phyloP scores from a whole-genome alignment of 192 early-diverging fungal species.

The Coemansia biformis region DNA sequence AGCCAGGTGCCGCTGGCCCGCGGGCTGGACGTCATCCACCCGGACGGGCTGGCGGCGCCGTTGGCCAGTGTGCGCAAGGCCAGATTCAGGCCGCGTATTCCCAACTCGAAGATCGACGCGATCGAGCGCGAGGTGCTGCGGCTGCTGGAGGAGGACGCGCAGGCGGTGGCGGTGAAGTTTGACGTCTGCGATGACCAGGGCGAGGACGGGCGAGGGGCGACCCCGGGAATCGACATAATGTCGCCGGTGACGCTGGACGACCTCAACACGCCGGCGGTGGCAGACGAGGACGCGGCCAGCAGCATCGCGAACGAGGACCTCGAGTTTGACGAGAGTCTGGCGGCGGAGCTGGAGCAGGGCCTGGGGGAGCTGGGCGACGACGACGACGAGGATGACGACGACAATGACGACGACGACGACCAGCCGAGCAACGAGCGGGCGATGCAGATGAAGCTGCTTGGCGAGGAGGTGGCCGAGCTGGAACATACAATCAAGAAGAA shows the following conservation, averaged over 20 bases:
- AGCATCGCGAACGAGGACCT: constrained; percentile 44
- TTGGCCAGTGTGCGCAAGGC: constrained; percentile 23
- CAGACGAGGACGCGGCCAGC: constrained; percentile 33
- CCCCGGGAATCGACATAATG: constrained; percentile 38
- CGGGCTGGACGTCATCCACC: constrained; percentile 23
- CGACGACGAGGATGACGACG: constrained; percentile 26
- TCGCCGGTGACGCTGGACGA: constrained; percentile 42
- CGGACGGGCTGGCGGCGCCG: constrained; percentile 27
- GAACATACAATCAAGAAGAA: constrained; percentile 35
- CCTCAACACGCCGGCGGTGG: constrained; percentile 30
- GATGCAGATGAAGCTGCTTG: constrained; percentile 35
- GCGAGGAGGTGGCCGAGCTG: constrained; percentile 39
- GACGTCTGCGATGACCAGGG: constrained; percentile 27
- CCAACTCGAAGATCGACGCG: constrained; percentile 17
- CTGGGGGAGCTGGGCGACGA: constrained; percentile 35
- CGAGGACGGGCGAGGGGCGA: constrained; percentile 26
- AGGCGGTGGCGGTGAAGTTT: constrained; percentile 38
- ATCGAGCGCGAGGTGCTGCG: constrained; percentile 38
- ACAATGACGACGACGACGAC: constrained; percentile 24
- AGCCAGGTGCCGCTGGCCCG: constrained; percentile 13
- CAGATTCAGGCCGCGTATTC: constrained; percentile 30
- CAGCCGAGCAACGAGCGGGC: constrained; percentile 36
- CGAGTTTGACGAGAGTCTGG: constrained; percentile 40
- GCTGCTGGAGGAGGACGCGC: constrained; percentile 34
- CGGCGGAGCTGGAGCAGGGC: constrained; percentile 36